Evolutionary conservation across 2,329 filamentous ascomycete genomes (phyloP).

Genomic region (Aspergillus sp.): DNA sequence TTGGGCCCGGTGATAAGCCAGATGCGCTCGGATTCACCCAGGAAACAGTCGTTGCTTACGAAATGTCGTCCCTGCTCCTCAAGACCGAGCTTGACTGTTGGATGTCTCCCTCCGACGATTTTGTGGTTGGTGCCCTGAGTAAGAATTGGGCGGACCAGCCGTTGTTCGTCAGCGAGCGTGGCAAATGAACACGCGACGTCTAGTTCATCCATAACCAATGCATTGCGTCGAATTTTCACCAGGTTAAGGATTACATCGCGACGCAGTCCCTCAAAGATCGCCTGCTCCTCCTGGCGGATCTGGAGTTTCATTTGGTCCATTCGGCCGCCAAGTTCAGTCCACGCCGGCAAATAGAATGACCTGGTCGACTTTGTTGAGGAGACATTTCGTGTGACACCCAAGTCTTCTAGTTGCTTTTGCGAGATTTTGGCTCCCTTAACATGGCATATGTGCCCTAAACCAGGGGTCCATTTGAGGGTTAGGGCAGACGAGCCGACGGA

Average conservation of each 20-base stretch:
- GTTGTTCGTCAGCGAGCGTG: conserved; percentile 70
- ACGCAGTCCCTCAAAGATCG: conserved; percentile 73
- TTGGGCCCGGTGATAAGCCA: conserved; percentile 80
- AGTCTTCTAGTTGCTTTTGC: conserved; percentile 41
- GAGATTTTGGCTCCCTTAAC: conserved; percentile 75
- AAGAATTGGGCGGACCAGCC: conserved; percentile 71
- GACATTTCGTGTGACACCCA: conserved; percentile 57
- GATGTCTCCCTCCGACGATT: conserved; percentile 83
- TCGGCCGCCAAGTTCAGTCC: conserved; percentile 75
- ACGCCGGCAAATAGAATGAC: conserved; percentile 79
- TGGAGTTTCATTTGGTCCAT: conserved; percentile 76
- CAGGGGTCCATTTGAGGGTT: conserved; percentile 81
- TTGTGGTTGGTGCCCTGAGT: conserved; percentile 66
- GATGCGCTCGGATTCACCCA: conserved; percentile 72
- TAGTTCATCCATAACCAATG: conserved; percentile 86
- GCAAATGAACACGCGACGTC: conserved; percentile 89
- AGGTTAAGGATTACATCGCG: conserved; percentile 76
- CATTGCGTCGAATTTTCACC: conserved; percentile 83
- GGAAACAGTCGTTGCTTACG: conserved; percentile 79
- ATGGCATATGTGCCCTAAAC: conserved; percentile 86
- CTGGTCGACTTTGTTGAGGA: conserved; percentile 80
- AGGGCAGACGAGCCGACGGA: conserved; percentile 64
- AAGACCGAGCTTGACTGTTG: conserved; percentile 84
- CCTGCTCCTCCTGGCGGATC: conserved; percentile 81
- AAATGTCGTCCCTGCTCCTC: conserved; percentile 77